Conservation (phyloP, 176 grass and related monocot genomes). For the Echinochloa phyllopogon region DNA sequence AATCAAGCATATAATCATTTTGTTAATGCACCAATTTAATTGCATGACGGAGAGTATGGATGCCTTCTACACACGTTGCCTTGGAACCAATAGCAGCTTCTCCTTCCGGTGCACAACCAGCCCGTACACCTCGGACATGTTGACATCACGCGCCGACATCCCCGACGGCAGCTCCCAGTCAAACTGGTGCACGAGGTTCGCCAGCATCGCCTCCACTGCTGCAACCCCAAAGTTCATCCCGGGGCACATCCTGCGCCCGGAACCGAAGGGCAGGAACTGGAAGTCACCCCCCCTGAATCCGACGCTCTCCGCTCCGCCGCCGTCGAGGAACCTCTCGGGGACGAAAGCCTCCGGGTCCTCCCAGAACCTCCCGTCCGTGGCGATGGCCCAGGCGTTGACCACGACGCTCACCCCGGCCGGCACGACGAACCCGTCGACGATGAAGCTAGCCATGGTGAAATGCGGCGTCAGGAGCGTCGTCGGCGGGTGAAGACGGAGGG, state of each 20-base stretch:
- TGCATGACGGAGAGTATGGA: not conserved
- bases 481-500: constrained; percentile 37
- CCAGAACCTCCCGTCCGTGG: constrained; percentile 15
- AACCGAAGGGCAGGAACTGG: constrained; percentile 1
- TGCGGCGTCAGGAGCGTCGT: constrained; percentile 49
- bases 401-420: constrained; percentile 14
- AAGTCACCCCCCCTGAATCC: not conserved
- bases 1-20: too few species aligned
- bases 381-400: constrained; percentile 15
- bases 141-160: not conserved
- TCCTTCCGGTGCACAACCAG: constrained; percentile 34
- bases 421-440: constrained; percentile 35
- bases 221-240: constrained; percentile 6
- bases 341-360: constrained; percentile 21
- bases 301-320: not conserved
- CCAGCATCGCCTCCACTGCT: constrained; percentile 20
- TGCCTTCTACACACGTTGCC: not conserved
- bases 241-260: constrained; percentile 9
- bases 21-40: too few species aligned
- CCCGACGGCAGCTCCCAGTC: constrained; percentile 10
- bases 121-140: constrained; percentile 56
- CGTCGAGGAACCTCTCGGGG: constrained; percentile 17
- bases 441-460: constrained; percentile 29
- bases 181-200: constrained; percentile 5
- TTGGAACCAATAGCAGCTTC: constrained; percentile 44